phyloP scores from a whole-genome alignment of 257 asterid species.

The Hygrophila difformis region DNA sequence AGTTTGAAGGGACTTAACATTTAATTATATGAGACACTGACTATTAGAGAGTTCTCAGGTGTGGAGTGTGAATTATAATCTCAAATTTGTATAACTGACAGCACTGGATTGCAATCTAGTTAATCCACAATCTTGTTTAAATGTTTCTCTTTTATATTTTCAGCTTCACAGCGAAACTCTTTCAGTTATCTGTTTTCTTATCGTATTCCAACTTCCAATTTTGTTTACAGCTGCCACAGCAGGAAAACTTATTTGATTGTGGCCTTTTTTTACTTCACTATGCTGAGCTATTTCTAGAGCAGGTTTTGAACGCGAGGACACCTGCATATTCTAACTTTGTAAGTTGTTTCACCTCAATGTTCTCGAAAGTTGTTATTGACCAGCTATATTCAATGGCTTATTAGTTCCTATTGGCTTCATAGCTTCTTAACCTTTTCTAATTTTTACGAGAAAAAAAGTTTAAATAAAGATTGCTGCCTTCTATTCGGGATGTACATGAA shows the following conservation, averaged over 20 bases:
- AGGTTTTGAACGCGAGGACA: conserved; percentile 33
- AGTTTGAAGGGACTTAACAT: too few relatives aligned
- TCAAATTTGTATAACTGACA: too few relatives aligned
- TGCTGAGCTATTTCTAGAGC: conserved; percentile 69
- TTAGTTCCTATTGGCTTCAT: conserved; percentile 2
- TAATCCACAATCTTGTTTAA: conserved; percentile 7
- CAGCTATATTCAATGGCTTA: neutral
- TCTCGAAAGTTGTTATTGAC: neutral
- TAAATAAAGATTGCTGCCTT: too few relatives aligned
- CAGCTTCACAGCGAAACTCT: neutral
- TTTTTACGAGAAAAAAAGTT: neutral
- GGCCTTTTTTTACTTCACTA: conserved; percentile 91
- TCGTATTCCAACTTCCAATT: conserved; percentile 6
- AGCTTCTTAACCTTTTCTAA: conserved; percentile 7
- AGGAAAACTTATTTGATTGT: conserved; percentile 79
- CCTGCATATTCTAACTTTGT: conserved; percentile 35
- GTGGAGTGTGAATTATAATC: too few relatives aligned
- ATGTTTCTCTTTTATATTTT: neutral
- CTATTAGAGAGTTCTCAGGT: neutral
- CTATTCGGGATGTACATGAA: too few relatives aligned
- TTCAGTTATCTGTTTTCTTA: conserved; percentile 10
- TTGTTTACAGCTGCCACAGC: conserved; percentile 77
- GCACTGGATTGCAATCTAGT: conserved; percentile 8
- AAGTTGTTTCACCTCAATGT: conserved; percentile 26
- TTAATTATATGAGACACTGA: too few relatives aligned